Evolutionary conservation across 2,329 filamentous ascomycete genomes (phyloP).

Genomic region (Diplodia intermedia): DNA sequence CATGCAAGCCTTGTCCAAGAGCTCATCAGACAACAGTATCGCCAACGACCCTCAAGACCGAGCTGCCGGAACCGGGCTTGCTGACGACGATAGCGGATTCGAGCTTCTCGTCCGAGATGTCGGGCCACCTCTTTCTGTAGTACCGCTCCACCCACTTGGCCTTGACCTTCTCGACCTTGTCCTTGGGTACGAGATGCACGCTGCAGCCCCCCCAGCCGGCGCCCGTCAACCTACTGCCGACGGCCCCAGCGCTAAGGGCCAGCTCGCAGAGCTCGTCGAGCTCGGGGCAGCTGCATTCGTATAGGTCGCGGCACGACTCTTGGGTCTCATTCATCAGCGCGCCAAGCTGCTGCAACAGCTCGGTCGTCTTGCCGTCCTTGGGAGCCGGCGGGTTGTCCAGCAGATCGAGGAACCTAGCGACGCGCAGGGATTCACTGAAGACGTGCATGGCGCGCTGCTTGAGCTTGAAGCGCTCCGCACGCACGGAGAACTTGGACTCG

Average conservation of each 20-base stretch:
- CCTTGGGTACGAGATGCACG: constrained; percentile 86
- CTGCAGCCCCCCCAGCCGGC: constrained; percentile 97
- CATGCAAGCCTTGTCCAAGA: background rate
- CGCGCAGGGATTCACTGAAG: constrained; percentile 85
- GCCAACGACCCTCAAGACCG: constrained; percentile 45
- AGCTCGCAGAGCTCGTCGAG: constrained; percentile 88
- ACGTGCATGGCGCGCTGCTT: constrained; percentile 89
- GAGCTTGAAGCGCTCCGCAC: constrained; percentile 85
- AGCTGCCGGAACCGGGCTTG: constrained; percentile 76
- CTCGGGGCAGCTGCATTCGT: constrained; percentile 91
- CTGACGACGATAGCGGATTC: constrained; percentile 85
- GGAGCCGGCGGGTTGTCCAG: constrained; percentile 59
- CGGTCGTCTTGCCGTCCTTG: constrained; percentile 61
- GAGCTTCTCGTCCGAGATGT: constrained; percentile 74
- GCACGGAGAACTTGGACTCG: constrained; percentile 87
- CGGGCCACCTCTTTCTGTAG: constrained; percentile 74
- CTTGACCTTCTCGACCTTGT: constrained; percentile 80
- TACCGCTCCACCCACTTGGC: constrained; percentile 81
- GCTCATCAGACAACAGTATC: constrained; percentile 43
- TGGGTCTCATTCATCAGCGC: constrained; percentile 89
- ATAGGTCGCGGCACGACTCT: constrained; percentile 81
- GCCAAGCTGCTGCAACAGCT: constrained; percentile 77
- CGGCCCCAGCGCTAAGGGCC: constrained; percentile 77
- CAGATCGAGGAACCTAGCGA: constrained; percentile 80
- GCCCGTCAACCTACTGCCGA: constrained; percentile 86